Evolutionary conservation across 345 rosid genomes (phyloP).

Genomic region (Eucalyptus victrix): DNA sequence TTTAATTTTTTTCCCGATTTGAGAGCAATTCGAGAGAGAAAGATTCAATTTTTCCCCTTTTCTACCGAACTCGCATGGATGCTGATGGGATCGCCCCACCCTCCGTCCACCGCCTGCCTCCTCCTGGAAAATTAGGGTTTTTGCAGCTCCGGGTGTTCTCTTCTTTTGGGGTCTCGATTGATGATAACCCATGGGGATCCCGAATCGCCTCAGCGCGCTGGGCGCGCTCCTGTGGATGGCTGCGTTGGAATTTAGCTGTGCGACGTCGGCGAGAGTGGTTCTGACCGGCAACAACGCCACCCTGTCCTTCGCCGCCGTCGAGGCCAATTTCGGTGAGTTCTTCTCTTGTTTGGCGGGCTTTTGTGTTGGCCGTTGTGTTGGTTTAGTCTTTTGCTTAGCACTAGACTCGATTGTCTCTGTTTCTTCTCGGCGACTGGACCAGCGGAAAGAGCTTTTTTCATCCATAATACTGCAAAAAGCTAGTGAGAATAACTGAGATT

Average conservation of each 20-base stretch:
- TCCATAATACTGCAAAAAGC: neutral
- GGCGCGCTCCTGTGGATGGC: constrained; percentile 17
- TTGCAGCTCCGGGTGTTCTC: neutral
- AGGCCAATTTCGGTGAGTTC: constrained; percentile 72
- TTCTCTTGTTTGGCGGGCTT: neutral
- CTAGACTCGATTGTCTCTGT: neutral
- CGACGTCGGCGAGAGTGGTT: constrained; percentile 45
- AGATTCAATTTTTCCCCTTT: neutral
- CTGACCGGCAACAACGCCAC: constrained; percentile 51
- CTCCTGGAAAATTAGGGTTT: neutral
- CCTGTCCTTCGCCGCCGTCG: constrained; percentile 63
- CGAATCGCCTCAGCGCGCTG: neutral
- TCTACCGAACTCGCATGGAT: constrained; percentile 29
- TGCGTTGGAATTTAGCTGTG: constrained; percentile 8
- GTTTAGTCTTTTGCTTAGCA: neutral
- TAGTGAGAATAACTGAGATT: neutral
- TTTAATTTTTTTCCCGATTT: neutral
- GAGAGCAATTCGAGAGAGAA: neutral
- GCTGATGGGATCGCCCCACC: constrained; percentile 63
- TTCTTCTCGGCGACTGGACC: neutral
- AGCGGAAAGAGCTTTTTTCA: neutral
- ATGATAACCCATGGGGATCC: neutral
- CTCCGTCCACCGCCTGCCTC: constrained; percentile 2
- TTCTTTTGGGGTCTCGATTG: neutral
- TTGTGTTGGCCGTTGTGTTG: neutral